phyloP scores from a whole-genome alignment of 345 rosid genomes.

The Linum trigynum region DNA sequence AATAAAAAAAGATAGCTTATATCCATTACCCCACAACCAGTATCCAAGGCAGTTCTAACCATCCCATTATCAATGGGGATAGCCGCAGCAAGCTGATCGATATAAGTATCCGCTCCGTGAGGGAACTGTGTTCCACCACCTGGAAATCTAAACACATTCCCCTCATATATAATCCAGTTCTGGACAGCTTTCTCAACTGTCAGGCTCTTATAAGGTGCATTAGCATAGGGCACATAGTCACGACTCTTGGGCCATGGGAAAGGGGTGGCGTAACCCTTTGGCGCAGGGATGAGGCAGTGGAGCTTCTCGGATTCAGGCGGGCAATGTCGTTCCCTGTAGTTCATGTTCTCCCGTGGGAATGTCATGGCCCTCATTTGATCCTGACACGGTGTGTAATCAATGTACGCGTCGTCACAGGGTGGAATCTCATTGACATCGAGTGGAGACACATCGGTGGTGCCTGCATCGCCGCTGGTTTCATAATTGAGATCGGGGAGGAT shows the following conservation, averaged over 20 bases:
- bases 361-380: conserved; percentile 27
- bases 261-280: conserved; percentile 20
- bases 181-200: conserved; percentile 29
- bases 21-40: conserved; percentile 22
- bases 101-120: conserved; percentile 24
- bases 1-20: not conserved
- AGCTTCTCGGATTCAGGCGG: conserved; percentile 23
- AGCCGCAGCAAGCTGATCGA: conserved; percentile 23
- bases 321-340: conserved; percentile 25
- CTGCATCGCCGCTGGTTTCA: conserved; percentile 19
- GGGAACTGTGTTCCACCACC: conserved; percentile 30
- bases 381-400: conserved; percentile 25
- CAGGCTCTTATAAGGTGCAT: conserved; percentile 33
- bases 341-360: conserved; percentile 26
- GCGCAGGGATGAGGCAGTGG: conserved; percentile 28
- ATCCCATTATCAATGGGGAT: conserved; percentile 26
- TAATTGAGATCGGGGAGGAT: conserved; percentile 18
- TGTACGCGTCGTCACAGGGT: conserved; percentile 18
- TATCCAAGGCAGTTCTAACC: conserved; percentile 28
- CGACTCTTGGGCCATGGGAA: conserved; percentile 28
- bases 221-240: conserved; percentile 23
- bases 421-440: conserved; percentile 9
- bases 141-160: conserved; percentile 24
- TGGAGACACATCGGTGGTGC: conserved; percentile 10
- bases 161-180: conserved; percentile 27